phyloP scores from a whole-genome alignment of 2,329 filamentous ascomycete genomes.

The Dothistroma pini region DNA sequence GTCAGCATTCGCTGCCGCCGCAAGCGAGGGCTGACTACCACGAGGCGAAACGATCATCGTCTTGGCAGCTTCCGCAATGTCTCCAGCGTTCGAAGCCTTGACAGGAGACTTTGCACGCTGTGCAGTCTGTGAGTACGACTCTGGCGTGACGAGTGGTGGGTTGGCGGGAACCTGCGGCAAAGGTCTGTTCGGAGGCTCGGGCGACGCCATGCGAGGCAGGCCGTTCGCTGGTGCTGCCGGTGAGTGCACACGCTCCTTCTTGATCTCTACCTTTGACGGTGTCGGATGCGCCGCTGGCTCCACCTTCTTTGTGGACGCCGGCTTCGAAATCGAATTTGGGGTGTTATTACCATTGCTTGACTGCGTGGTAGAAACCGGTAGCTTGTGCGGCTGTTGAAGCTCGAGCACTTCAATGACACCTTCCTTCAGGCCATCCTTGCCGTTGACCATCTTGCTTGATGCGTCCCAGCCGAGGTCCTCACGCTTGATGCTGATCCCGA shows the following conservation, averaged over 20 bases:
- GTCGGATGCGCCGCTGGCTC: constrained; percentile 22
- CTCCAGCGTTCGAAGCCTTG: constrained; percentile 7
- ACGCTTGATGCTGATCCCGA: constrained; percentile 79
- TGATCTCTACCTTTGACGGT: constrained; percentile 19
- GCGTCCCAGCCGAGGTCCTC: constrained; percentile 87
- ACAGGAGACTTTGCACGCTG: constrained; percentile 18
- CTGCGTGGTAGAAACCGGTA: constrained; percentile 15
- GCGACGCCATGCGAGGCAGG: constrained; percentile 16
- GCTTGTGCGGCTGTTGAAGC: constrained; percentile 42
- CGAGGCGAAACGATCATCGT: constrained; percentile 16
- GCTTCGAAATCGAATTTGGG: constrained; percentile 19
- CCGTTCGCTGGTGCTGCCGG: constrained; percentile 17
- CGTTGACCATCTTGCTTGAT: constrained; percentile 80
- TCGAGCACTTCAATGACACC: constrained; percentile 73
- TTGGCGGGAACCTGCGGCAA: constrained; percentile 29
- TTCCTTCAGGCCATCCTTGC: constrained; percentile 70
- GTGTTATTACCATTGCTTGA: constrained; percentile 17
- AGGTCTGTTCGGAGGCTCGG: constrained; percentile 23
- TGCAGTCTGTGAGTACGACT: constrained; percentile 41
- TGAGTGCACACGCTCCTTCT: constrained; percentile 21
- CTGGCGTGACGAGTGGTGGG: constrained; percentile 33
- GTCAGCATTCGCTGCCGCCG: constrained; percentile 6
- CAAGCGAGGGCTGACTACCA: constrained; percentile 13
- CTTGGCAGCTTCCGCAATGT: constrained; percentile 21
- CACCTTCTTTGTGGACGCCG: constrained; percentile 21